phyloP scores from a whole-genome alignment of 352 stramenopile species.

The Halophytophthora polymorphica region DNA sequence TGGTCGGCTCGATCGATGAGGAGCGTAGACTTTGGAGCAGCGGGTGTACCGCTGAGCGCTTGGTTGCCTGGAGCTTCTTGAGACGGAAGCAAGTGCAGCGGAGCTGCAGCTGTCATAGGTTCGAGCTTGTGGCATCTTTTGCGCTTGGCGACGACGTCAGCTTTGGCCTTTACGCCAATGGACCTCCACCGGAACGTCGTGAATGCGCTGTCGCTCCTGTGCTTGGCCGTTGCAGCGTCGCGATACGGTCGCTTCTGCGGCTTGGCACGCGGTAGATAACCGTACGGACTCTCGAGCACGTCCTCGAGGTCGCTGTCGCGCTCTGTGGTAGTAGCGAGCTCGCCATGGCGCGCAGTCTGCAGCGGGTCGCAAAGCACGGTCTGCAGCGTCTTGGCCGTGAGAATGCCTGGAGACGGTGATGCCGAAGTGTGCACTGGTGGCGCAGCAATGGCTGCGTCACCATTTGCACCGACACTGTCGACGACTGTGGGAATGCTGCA shows the following conservation, averaged over 20 bases:
- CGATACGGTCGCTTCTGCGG: constrained; percentile 2
- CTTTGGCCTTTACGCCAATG: not conserved
- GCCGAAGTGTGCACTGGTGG: not conserved
- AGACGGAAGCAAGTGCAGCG: not conserved
- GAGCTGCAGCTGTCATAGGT: constrained; percentile 7
- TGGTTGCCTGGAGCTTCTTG: constrained; percentile 7
- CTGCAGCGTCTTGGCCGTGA: constrained; percentile 29
- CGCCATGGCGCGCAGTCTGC: constrained; percentile 3
- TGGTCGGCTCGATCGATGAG: constrained; percentile 7
- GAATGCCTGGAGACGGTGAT: constrained; percentile 10
- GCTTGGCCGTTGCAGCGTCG: not conserved
- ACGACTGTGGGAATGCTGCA: too few relatives aligned
- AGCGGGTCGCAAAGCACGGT: constrained; percentile 10
- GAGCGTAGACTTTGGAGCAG: not conserved
- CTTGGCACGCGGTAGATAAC: constrained; percentile 6
- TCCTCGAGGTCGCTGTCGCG: not conserved
- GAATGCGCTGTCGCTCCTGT: not conserved
- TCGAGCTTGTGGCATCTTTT: constrained; percentile 17
- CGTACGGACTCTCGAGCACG: constrained; percentile 20
- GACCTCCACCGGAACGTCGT: not conserved
- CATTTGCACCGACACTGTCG: not conserved
- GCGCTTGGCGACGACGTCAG: constrained; percentile 2
- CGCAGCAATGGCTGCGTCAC: constrained; percentile 3
- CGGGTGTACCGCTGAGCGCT: not conserved
- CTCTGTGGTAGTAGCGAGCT: not conserved